Evolutionary conservation across 306 rosid species (phyloP).

Genomic region (Trifolium dubium): DNA sequence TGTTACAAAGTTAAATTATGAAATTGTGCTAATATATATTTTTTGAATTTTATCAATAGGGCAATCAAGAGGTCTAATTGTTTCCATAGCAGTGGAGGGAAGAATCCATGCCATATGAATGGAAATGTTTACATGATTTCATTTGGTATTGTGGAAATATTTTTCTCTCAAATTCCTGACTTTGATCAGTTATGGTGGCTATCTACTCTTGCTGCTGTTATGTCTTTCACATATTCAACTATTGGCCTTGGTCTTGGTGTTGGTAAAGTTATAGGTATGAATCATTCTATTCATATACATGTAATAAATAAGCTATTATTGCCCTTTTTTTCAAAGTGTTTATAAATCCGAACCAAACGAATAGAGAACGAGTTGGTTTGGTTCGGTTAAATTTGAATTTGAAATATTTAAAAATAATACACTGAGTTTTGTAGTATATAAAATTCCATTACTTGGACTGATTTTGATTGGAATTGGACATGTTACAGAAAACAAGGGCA

Average conservation of each 20-base stretch:
- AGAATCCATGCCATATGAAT: slow-evolving; percentile 47
- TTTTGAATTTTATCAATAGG: slow-evolving; percentile 38
- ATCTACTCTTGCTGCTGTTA: slow-evolving; percentile 50
- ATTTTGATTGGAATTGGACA: slow-evolving; percentile 31
- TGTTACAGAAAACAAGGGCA: slow-evolving; percentile 35
- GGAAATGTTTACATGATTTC: slow-evolving; percentile 46
- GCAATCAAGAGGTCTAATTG: slow-evolving; percentile 54
- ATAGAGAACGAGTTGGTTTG: too few relatives aligned
- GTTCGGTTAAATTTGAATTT: not conserved
- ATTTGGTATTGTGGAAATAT: slow-evolving; percentile 46
- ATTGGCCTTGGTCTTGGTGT: slow-evolving; percentile 56
- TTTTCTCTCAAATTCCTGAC: slow-evolving; percentile 54
- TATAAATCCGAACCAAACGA: too few relatives aligned
- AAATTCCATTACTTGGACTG: not conserved
- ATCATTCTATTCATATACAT: not conserved
- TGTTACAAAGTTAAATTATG: not conserved
- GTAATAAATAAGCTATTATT: not conserved
- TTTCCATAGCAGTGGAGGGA: slow-evolving; percentile 43
- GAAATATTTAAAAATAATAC: too few relatives aligned
- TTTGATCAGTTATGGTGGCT: slow-evolving; percentile 57
- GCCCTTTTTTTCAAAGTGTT: too few relatives aligned
- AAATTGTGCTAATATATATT: slow-evolving; percentile 24
- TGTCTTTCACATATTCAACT: slow-evolving; percentile 55
- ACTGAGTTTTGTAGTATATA: not conserved
- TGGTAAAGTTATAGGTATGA: slow-evolving; percentile 48